Evolutionary conservation across 495 filamentous ascomycete species (phyloP), one percentile per base, ranked within the genome.

Genomic region (Penicillium chermesinum): DNA sequence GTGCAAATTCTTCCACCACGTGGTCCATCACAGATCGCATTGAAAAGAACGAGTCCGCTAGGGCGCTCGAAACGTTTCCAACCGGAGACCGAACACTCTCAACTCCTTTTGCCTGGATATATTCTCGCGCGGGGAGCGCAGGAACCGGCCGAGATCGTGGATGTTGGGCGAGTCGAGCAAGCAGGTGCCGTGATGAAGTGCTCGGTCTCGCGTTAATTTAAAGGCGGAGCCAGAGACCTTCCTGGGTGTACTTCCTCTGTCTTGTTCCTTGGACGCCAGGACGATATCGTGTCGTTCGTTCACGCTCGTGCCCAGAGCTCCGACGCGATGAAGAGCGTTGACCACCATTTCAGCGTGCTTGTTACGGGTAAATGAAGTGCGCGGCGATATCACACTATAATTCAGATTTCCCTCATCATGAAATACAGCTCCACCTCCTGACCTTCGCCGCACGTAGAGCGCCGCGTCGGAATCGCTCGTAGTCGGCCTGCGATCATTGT

Each of bases 221-320:
- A 93, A 97, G 14, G 93, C 93, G 1, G 87, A 93, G 1, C 93
- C 93, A 1, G 89, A 95, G 3, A 96, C 72, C 65, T 98, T 98
- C 53, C 82, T 81, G 3, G 64, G 59, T 20, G 63, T 61, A 5
- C 62, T 66, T 12, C 64, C 30, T 13, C 34, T 15, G 36, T 51
- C 54, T 20, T 27, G 21, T 36, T 39, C 52, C 36, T 21, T 34
- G 14, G 38, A 62, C 48, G 54, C 80, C 14, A 95, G 67, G 16
- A 96, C 90, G 54, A 98, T 95, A 58, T 98, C 93, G 61, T 97
- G 93, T 44, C 93, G 76, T 61, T 86, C 81, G 59, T 97, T 96
- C 50, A 97, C 93, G 71, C 78, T 49, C 78, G 76, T 64, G 49
- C 73, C 65, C 33, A 57, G 51, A 2, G 70, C 72, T 8, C 70